Conservation (phyloP, 139 green algal species). For the Bryopsis sp. region DNA sequence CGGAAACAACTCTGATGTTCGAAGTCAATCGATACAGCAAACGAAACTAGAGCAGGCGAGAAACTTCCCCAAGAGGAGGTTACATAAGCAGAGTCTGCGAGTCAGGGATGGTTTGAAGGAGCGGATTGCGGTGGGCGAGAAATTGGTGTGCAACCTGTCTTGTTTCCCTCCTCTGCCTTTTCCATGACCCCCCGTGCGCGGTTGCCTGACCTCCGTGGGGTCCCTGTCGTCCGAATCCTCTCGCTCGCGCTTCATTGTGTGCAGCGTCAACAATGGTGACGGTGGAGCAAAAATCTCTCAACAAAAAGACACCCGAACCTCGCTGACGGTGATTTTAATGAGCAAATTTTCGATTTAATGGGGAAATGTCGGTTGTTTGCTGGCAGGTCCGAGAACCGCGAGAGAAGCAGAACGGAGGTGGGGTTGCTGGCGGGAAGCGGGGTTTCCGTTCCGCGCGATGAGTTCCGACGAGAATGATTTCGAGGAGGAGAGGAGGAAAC, state of each 20-base stretch:
- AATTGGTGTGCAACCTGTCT: too few species aligned
- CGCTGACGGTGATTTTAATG: not conserved
- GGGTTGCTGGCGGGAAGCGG: too few species aligned
- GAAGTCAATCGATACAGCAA: not conserved
- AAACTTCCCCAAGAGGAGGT: not conserved
- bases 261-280: too few species aligned
- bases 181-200: too few species aligned
- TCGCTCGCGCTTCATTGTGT: not conserved
- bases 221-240: not conserved
- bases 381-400: not conserved
- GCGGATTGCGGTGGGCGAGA: too few species aligned
- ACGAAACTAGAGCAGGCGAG: not conserved
- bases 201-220: not conserved
- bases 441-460: too few species aligned
- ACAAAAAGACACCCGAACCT: not conserved
- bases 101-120: not conserved
- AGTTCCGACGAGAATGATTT: too few species aligned
- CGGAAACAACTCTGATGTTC: slow-evolving; percentile 1
- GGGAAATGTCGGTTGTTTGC: not conserved
- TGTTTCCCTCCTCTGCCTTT: too few species aligned
- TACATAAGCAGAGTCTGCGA: not conserved
- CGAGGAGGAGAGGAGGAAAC: too few species aligned
- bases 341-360: not conserved
- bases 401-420: not conserved
- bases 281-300: too few species aligned